Evolutionary conservation across 306 rosid species (phyloP), one percentile per base, ranked within the genome.

Genomic region (Dryas drummondii): DNA sequence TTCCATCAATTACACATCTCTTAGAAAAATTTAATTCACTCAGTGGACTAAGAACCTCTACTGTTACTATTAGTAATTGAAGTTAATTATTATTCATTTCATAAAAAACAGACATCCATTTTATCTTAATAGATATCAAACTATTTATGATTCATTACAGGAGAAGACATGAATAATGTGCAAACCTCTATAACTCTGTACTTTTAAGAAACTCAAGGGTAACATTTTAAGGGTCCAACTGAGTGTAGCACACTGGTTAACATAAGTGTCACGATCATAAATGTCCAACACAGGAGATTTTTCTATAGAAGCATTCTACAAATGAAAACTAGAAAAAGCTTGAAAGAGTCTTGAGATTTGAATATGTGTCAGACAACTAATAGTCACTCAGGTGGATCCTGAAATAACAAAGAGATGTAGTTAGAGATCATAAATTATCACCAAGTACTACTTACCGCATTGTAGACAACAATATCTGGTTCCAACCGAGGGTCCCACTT

Each of bases 401-500:
- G 40, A 32, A 53, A 69, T 32, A 15, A 37, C 49, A 51, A 69
- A 15, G 8, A 41, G 45, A 72, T 61, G 5, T 37, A 58, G 4
- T 48, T 45, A 69, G 48, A 64, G 8, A n/a, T 15, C 55, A n/a
- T 42, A 26, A 17, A 47, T 73, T 76, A 63, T 60, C 37, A 45
- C 27, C 51, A 46, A 79, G 68, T 76, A 74, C 8, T 66, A 87
- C 94, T 81, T 82, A 91, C 98, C 14, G 98, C 88, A 87, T 91
- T 88, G 82, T 90, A 91, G 74, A 94, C 87, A 74, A 87, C 69
- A 41, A 87, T 41, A 88, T 94, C 98, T 42, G 98, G 97, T 81
- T 91, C 91, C 82, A 94, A 82, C 81, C 93, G 82, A 32, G 96
- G 97, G 84, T 94, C 96, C 98, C 97, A 94, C 53, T 87, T 86